phyloP scores from a whole-genome alignment of 345 rosid genomes.

The Orychophragmus violaceus region DNA sequence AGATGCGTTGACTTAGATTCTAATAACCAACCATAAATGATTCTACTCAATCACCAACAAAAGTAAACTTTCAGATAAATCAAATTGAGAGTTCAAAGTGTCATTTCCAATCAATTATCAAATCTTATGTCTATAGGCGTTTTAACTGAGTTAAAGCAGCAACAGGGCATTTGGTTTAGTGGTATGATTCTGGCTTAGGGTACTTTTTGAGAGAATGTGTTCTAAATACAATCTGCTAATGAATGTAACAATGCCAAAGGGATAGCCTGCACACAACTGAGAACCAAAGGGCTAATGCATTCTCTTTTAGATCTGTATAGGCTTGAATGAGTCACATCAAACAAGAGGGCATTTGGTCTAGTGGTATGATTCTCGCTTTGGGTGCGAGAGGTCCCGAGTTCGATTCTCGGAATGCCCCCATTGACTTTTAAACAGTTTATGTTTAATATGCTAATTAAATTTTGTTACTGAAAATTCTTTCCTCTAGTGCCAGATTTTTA shows the following conservation, averaged over 20 bases:
- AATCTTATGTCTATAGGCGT: not conserved
- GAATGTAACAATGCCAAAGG: too few species aligned
- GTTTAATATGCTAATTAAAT: not conserved
- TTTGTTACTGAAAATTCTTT: not conserved
- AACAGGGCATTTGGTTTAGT: too few species aligned
- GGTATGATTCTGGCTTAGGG: too few species aligned
- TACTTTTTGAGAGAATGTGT: too few species aligned
- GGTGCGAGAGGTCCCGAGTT: too few species aligned
- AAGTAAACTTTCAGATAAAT: not conserved
- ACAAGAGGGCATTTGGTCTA: slow-evolving; percentile 57
- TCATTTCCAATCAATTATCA: not conserved
- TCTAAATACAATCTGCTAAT: too few species aligned
- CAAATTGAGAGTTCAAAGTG: not conserved
- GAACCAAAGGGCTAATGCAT: not conserved
- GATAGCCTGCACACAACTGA: not conserved
- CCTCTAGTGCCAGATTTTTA: too few species aligned
- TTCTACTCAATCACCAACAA: not conserved
- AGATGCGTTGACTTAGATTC: not conserved
- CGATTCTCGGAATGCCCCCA: slow-evolving; percentile 32
- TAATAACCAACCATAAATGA: not conserved
- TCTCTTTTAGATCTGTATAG: not conserved
- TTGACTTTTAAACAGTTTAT: not conserved
- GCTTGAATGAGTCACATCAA: not conserved
- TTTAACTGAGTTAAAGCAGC: not conserved
- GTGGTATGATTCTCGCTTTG: slow-evolving; percentile 81